Evolutionary conservation across 2,329 filamentous ascomycete species (phyloP), one percentile per base, ranked within the genome.

Genomic region (Polychaeton citri): DNA sequence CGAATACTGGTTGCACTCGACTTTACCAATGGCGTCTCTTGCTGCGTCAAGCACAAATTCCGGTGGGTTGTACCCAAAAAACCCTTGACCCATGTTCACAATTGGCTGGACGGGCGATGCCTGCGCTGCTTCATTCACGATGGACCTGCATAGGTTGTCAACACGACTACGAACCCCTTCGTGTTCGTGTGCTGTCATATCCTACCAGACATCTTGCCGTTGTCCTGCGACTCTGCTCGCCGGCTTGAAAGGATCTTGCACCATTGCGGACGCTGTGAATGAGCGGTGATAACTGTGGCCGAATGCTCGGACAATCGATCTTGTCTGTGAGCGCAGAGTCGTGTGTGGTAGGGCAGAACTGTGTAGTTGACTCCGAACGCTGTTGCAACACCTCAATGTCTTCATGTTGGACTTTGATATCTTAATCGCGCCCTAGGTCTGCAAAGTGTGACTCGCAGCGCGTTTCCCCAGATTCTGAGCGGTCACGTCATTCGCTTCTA

Each of bases 1-100:
- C 16, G 86, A 88, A 69, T 98, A 98, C 68, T 98, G 90, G 61
- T 98, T 98, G 71, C 88, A 95, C 47, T 96, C 90, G 16, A 98
- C 88, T 35, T 76, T 73, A 54, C 94, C 80, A 35, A 98, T 72
- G 26, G 88, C 87, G 26, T 79, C 68, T 62, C 94, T 96, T 35
- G 90, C 90, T 30, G 90, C 90, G 49, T 94, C 74, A 45, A 95
- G 68, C 45, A 95, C 85, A 60, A 94, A 96, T 21, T 79, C 62
- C 6, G 88, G 88, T 38, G 88, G 88, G 55, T 96, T 96, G 61
- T 96, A 96, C 39, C 88, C 88, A 49, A 85, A 87, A 68, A 85
- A 85, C 37, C 75, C 74, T 58, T 79, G 76, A 35, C 76, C 76
- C 74, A 79, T 78, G 57, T 79, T 79, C 42, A 78, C 71, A 41